A percentile compares a stretch with the other conserved stretches of the same genome.
These are phyloP conservation scores for Phaseolus lunatus DNA, from an alignment of 306 rosid genomes.

Conservation along the genomic window DNA sequence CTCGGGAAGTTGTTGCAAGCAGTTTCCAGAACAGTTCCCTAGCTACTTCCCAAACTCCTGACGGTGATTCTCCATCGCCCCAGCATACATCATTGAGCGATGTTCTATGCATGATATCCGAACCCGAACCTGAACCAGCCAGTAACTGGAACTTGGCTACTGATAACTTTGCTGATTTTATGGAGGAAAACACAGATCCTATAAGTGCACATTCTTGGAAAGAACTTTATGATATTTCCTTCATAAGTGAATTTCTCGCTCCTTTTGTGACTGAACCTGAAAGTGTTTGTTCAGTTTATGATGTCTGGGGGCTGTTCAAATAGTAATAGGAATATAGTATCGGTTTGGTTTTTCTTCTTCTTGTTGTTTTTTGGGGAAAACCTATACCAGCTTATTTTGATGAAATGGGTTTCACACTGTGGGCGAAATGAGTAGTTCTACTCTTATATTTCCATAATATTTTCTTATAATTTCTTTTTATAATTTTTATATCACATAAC, in stretches of 20 bases:
- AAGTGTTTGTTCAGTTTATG: neutral
- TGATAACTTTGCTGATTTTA: conserved; percentile 1
- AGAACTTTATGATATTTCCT: conserved; percentile 30
- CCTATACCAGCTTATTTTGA: neutral
- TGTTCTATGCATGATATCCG: neutral
- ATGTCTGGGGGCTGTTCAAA: neutral
- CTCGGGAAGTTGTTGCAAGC: neutral
- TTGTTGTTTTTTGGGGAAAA: neutral
- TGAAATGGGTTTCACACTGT: neutral
- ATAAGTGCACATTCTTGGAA: conserved; percentile 20
- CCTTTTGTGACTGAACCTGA: conserved; percentile 15
- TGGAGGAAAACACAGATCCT: neutral
- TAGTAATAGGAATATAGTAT: neutral
- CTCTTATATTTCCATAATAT: neutral
- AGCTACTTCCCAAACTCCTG: neutral
- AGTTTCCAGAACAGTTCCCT: conserved; percentile 4
- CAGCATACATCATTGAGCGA: neutral
- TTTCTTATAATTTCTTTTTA: neutral
- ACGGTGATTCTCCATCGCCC: conserved; percentile 8
- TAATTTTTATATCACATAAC: neutral
- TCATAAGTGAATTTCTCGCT: neutral
- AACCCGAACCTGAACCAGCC: neutral
- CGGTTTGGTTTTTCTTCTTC: neutral
- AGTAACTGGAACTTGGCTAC: neutral
- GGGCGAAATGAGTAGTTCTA: neutral